phyloP scores from a whole-genome alignment of 305 asterid genomes.

The Fraxinus dipetala region DNA sequence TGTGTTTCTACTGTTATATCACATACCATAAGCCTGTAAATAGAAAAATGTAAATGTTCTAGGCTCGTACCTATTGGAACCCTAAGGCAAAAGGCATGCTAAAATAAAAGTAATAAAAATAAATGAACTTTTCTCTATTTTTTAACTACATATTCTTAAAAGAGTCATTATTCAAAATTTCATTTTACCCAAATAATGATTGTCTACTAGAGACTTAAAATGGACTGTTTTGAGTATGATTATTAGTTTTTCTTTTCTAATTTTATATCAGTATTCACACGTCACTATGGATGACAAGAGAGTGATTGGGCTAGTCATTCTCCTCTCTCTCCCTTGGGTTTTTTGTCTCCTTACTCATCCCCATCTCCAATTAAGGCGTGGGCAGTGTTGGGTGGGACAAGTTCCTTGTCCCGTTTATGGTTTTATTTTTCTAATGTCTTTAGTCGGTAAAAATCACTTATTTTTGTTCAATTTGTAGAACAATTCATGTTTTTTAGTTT shows the following conservation, averaged over 20 bases:
- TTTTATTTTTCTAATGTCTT: background rate
- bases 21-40: background rate
- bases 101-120: no score
- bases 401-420: background rate
- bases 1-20: background rate
- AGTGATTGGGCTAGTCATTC: background rate
- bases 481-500: background rate
- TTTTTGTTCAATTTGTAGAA: background rate
- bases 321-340: background rate
- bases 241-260: no score
- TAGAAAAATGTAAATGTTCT: no score
- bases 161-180: no score
- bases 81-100: no score
- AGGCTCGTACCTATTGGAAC: no score
- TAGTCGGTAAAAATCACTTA: no score
- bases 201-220: no score
- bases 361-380: background rate
- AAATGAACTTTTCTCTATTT: no score
- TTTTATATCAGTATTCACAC: background rate
- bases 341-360: background rate
- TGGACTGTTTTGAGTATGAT: no score
- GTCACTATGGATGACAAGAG: background rate
- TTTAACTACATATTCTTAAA: no score
- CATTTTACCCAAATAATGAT: no score
- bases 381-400: background rate